Evolutionary conservation across 768 basidiomycete genomes (phyloP).

Genomic region (Sarcodon sp.): DNA sequence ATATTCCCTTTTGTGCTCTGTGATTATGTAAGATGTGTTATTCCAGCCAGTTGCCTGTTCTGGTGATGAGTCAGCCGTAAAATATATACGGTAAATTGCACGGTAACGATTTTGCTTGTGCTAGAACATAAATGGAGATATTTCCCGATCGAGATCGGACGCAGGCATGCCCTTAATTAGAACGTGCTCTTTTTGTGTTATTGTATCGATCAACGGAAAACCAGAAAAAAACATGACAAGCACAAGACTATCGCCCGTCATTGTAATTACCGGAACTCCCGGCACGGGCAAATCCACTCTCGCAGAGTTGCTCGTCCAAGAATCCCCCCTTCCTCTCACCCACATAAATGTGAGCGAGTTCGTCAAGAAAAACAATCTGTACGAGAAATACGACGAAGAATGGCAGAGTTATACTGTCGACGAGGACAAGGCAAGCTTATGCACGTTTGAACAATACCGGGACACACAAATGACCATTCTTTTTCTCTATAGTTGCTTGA

Average conservation of each 20-base stretch:
- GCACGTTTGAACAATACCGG: background rate
- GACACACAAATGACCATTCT: slow-evolving; percentile 1
- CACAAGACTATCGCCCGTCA: slow-evolving; percentile 37
- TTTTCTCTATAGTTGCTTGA: slow-evolving; percentile 56
- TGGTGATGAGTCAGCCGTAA: no score
- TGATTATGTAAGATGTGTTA: no score
- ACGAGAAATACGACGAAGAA: slow-evolving; percentile 82
- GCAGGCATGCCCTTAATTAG: slow-evolving; percentile 6
- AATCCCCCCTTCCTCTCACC: slow-evolving; percentile 54
- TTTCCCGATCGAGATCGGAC: slow-evolving; percentile 13
- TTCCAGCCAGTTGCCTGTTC: no score
- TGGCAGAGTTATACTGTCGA: slow-evolving; percentile 94
- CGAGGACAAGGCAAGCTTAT: slow-evolving; percentile 75
- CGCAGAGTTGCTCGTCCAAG: slow-evolving; percentile 67
- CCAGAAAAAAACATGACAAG: slow-evolving; percentile 6
- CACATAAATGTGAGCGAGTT: slow-evolving; percentile 88
- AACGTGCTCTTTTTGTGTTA: no score
- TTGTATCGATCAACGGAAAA: no score
- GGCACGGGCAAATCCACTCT: slow-evolving; percentile 97
- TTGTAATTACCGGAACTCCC: slow-evolving; percentile 84
- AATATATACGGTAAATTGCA: background rate
- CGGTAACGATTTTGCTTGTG: no score
- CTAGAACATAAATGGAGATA: background rate
- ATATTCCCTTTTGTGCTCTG: no score
- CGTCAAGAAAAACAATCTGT: slow-evolving; percentile 73